phyloP scores from a whole-genome alignment of 2,329 filamentous ascomycete species.

The Colletotrichum orchidophilum region DNA sequence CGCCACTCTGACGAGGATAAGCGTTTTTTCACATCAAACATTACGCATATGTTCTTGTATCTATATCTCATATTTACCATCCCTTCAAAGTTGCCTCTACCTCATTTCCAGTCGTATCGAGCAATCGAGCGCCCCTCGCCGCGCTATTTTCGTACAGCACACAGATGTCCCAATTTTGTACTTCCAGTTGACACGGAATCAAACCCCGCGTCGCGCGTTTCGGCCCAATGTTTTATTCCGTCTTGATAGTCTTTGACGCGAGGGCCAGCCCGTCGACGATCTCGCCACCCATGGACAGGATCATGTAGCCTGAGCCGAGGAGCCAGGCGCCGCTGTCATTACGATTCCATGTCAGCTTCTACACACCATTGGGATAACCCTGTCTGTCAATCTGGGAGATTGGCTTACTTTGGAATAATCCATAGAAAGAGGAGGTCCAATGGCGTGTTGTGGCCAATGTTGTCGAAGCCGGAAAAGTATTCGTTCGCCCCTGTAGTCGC shows the following conservation, averaged over 20 bases:
- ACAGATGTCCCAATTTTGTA: too few relatives aligned
- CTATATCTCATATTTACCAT: neutral
- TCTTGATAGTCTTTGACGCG: conserved; percentile 50
- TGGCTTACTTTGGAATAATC: conserved; percentile 67
- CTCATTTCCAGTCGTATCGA: too few relatives aligned
- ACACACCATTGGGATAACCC: neutral
- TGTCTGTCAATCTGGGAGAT: neutral
- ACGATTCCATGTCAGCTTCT: neutral
- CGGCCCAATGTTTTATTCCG: conserved; percentile 44
- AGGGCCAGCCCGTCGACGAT: conserved; percentile 56
- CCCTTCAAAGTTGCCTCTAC: too few relatives aligned
- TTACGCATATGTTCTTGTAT: neutral
- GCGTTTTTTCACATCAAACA: neutral
- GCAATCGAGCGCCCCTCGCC: too few relatives aligned
- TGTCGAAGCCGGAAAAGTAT: conserved; percentile 63
- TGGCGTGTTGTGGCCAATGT: conserved; percentile 64
- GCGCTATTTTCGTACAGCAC: neutral
- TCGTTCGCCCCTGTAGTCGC: conserved; percentile 60
- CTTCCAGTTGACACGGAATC: neutral
- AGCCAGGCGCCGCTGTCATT: conserved; percentile 62
- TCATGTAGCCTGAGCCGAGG: conserved; percentile 61
- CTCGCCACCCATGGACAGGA: conserved; percentile 57
- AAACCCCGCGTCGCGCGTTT: neutral
- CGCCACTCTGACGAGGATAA: neutral
- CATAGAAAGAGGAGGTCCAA: conserved; percentile 59